Evolutionary conservation across 306 rosid species (phyloP).

Genomic region (Medicago truncatula): DNA sequence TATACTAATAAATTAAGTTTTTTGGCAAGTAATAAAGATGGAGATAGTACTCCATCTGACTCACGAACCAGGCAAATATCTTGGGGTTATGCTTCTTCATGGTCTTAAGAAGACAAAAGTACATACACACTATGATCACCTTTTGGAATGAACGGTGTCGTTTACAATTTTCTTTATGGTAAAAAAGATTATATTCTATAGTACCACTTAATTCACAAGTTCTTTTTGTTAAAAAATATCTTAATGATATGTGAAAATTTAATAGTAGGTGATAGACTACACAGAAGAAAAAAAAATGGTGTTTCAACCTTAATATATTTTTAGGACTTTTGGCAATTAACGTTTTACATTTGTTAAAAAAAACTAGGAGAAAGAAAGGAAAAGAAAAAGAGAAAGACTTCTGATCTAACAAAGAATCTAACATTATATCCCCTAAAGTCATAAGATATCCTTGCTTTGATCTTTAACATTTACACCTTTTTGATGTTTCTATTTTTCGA

Average conservation of each 20-base stretch:
- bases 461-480: slow-evolving; percentile 17
- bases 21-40: too few relatives aligned
- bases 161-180: too few relatives aligned
- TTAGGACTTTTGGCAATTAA: not conserved
- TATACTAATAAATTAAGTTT: too few relatives aligned
- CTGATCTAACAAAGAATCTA: slow-evolving; percentile 14
- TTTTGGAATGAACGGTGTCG: too few relatives aligned
- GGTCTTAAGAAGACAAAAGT: too few relatives aligned
- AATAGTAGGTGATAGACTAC: not conserved
- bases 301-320: not conserved
- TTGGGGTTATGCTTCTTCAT: too few relatives aligned
- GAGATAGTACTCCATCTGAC: too few relatives aligned
- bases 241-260: not conserved
- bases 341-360: not conserved
- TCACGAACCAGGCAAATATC: too few relatives aligned
- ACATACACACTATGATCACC: too few relatives aligned
- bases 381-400: slow-evolving; percentile 4
- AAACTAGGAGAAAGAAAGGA: not conserved
- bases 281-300: not conserved
- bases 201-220: not conserved
- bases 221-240: not conserved
- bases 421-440: slow-evolving; percentile 24
- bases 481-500: not conserved
- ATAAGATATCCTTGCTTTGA: slow-evolving; percentile 15
- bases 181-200: not conserved